These are phyloP conservation scores for Biscogniauxia sp. DNA, from an alignment of 2,329 filamentous ascomycete genomes.

Conservation along the genomic window DNA sequence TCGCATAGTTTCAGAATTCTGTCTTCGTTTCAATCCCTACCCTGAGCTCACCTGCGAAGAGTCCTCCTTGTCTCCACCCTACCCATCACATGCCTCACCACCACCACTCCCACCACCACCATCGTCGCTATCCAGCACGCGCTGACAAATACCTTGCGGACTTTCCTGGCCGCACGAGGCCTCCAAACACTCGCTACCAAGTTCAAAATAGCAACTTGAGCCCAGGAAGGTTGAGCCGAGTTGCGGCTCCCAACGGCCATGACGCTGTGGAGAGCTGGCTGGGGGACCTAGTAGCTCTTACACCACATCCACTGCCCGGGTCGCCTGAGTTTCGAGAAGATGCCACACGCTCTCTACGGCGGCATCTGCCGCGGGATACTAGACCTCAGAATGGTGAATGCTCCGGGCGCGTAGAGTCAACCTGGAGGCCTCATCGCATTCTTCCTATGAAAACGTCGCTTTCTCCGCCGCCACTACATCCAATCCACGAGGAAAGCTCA, in stretches of 20 bases:
- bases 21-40: constrained; percentile 21
- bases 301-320: constrained; percentile 9
- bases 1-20: constrained; percentile 24
- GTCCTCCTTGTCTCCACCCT: constrained; percentile 20
- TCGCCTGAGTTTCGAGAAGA: constrained; percentile 16
- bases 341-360: constrained; percentile 5
- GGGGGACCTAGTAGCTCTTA: constrained; percentile 17
- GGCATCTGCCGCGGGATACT: constrained; percentile 3
- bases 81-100: constrained; percentile 23
- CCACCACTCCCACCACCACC: constrained; percentile 10
- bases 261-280: constrained; percentile 30
- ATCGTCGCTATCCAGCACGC: constrained; percentile 1
- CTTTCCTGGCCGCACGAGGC: constrained; percentile 8
- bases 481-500: constrained; percentile 10
- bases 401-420: constrained; percentile 19
- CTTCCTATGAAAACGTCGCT: constrained; percentile 13
- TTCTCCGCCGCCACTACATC: constrained; percentile 6
- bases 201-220: constrained; percentile 5
- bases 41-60: constrained; percentile 25
- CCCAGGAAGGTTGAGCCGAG: constrained; percentile 21
- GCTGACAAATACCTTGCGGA: constrained; percentile 7
- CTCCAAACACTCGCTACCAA: constrained; percentile 17
- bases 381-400: constrained; percentile 16
- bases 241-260: constrained; percentile 17
- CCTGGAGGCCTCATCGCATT: constrained; percentile 26